Evolutionary conservation across 371 early-diverging fungal genomes (phyloP), one percentile per base, ranked within the genome.

Genomic region (Saksenaea vasiformis): DNA sequence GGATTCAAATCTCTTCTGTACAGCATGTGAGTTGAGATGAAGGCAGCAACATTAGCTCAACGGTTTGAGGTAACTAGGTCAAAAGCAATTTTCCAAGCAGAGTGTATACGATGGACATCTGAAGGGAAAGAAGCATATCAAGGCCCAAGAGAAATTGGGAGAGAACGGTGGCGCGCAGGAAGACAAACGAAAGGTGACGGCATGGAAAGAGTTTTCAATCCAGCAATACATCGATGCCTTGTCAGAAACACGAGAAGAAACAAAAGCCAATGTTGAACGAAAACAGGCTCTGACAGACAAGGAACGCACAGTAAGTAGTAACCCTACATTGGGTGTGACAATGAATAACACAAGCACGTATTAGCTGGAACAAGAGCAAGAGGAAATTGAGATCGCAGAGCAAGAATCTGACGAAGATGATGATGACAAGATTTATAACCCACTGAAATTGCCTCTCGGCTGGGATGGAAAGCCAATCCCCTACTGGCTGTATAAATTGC

Each of bases 401-500:
- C 84, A 79, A n/a, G 91, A 89, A 13, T 88, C 89, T 0, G 92
- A 93, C 36, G 93, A 92, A 0, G 96, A 93, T 14, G 91, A 94
- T 54, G 93, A 91, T 17, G 96, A 95, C 62, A 86, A 87, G 67
- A 89, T 96, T 31, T 97, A 98, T 74, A 98, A 98, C 70, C 99
- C 99, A 14, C 84, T 98, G 19, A 98, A 98, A 64, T 76, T 98
- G 54, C 98, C 98, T 7, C 73, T 98, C 43, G 99, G 97, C 10
- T 98, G 97, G 97, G 99, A 98, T 70, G 99, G 98, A 37, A 99
- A 99, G 69, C 98, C 98, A 14, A 99, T 99, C 74, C 99, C 99
- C 11, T 97, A 92, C 74, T 99, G 99, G 99, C 82, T 99, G 31
- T 99, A 94, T 83, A 98, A 98, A 75, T 83, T 98, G 56, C 98